A percentile compares a stretch with the other conserved stretches of the same genome.
These are phyloP conservation scores for Cladophialophora psammophila DNA, from an alignment of 2,329 filamentous ascomycete species.

Conservation along the genomic window DNA sequence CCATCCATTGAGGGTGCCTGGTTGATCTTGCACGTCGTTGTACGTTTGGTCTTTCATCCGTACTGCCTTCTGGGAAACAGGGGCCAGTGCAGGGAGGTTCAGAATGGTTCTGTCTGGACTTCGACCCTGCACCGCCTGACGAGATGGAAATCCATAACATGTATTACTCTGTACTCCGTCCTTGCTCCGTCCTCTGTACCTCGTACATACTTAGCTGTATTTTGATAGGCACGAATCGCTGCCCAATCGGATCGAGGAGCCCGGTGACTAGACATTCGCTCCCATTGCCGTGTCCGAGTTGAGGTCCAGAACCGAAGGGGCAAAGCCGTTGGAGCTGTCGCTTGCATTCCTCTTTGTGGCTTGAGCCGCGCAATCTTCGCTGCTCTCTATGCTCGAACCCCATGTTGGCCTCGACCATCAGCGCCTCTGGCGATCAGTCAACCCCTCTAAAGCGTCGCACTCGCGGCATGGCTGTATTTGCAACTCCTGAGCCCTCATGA, in stretches of 20 bases:
- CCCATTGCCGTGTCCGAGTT: neutral
- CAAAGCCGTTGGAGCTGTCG: neutral
- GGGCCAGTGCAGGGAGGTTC: neutral
- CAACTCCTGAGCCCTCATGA: neutral
- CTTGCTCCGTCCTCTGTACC: too few relatives aligned
- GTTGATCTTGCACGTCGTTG: neutral
- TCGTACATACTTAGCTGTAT: too few relatives aligned
- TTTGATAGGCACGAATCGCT: neutral
- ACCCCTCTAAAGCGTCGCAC: neutral
- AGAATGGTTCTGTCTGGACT: too few relatives aligned
- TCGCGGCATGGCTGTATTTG: neutral
- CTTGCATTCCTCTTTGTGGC: constrained; percentile 8
- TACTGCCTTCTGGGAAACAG: neutral
- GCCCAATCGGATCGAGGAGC: neutral
- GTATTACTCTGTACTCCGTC: too few relatives aligned
- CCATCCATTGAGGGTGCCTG: neutral
- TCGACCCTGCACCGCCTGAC: too few relatives aligned
- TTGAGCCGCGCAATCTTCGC: neutral
- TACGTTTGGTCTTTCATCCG: neutral
- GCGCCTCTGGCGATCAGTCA: neutral
- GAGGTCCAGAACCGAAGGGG: neutral
- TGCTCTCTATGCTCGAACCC: neutral
- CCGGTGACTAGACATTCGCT: too few relatives aligned
- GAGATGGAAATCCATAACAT: too few relatives aligned
- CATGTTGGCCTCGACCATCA: neutral